Evolutionary conservation across 2,329 filamentous ascomycete genomes (phyloP), one percentile per base, ranked within the genome.

Genomic region (Paracoccidioides brasiliensis): DNA sequence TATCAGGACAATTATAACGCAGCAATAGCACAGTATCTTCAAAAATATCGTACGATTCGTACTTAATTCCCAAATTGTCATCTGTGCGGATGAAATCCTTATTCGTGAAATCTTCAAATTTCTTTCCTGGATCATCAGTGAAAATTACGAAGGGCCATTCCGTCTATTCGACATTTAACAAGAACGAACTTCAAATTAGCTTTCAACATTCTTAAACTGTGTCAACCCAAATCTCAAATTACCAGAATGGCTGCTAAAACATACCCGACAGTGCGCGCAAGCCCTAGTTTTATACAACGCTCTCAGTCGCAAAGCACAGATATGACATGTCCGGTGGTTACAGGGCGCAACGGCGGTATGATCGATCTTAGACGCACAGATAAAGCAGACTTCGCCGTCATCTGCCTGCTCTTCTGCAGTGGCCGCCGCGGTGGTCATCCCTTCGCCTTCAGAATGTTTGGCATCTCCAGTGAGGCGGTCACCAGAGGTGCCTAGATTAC

Each of bases 291-390:
- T 97, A 74, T 97, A 98, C 46, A 98, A 75, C 0, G 91, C 93
- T 63, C 93, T 82, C 81, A 97, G 82, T 57, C 93, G 82, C 63
- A 98, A 74, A 8, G 90, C 85, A 70, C 93, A 98, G 61, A 97
- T 95, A 73, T 98, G 93, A 69, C 93, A 98, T 51, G 91, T 96
- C 56, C 88, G 81, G 73, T 98, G 93, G 70, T 96, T 97, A 73
- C 93, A 98, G 22, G 93, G 91, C 37, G 90, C 84, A 61, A 98
- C 83, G 8, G 90, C 86, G 64, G 88, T 84, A 74, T 97, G 90
- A 51, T 86, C 82, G 50, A 98, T 85, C 2, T 85, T 82, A 61
- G 90, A 95, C 56, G 93, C 91, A 72, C 93, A 98, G 66, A 98
- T 98, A 72, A 97, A 97, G 80, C 93, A 98, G 58, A 96, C 80